Conservation (phyloP, 495 filamentous ascomycete genomes). For the Podospora australis region DNA sequence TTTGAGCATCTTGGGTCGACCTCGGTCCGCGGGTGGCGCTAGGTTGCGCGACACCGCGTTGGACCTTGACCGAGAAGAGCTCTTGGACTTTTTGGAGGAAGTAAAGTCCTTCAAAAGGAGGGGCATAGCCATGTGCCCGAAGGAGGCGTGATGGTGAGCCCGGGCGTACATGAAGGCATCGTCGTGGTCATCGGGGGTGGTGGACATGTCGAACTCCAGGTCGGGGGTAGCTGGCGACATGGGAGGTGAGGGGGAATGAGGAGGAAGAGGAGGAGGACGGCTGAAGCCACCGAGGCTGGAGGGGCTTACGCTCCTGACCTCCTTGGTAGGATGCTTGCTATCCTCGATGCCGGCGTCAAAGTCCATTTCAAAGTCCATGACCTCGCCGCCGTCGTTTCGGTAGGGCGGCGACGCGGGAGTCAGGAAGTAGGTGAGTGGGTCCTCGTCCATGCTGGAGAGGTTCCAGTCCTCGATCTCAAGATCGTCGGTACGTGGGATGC, state of each 20-base stretch:
- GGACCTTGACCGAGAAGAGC: too few relatives aligned
- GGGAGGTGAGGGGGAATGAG: constrained; percentile 17
- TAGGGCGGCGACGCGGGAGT: constrained; percentile 33
- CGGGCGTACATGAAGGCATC: constrained; percentile 34
- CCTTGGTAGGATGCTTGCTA: constrained; percentile 31
- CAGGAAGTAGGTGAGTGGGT: constrained; percentile 46
- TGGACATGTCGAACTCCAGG: constrained; percentile 18
- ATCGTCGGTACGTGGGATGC: constrained; percentile 27
- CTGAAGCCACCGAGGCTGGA: constrained; percentile 41
- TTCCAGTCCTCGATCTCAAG: constrained; percentile 35
- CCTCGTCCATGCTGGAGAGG: constrained; percentile 31
- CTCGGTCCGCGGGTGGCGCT: too few relatives aligned
- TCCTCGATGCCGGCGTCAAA: constrained; percentile 49
- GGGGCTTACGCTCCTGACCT: constrained; percentile 42
- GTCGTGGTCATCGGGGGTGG: constrained; percentile 28
- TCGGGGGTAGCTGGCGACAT: constrained; percentile 29
- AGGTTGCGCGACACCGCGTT: too few relatives aligned
- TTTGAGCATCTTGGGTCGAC: too few relatives aligned
- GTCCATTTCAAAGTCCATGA: constrained; percentile 43
- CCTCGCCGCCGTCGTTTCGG: constrained; percentile 26
- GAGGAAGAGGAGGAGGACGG: constrained; percentile 26
- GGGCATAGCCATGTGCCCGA: constrained; percentile 9
- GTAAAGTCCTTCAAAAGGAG: constrained; percentile 17
- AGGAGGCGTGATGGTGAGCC: too few relatives aligned
- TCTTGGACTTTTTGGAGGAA: too few relatives aligned